Evolutionary conservation across 140 eudicot species (phyloP).

Genomic region (Anethum foeniculum): DNA sequence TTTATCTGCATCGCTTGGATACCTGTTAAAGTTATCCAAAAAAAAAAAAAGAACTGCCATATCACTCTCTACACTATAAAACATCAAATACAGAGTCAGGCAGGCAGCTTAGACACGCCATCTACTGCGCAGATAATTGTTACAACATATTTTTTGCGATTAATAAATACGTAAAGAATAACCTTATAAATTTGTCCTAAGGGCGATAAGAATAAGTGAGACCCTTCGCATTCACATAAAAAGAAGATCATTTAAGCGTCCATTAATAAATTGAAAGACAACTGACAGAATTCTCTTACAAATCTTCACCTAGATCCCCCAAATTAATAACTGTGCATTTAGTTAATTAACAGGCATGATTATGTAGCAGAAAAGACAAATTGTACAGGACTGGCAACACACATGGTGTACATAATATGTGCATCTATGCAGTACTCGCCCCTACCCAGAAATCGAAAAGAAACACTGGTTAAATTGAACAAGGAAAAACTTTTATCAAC

Average conservation of each 20-base stretch:
- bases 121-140: no score
- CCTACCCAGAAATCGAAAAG: not conserved
- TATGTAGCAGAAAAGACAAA: not conserved
- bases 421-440: not conserved
- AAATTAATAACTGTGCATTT: not conserved
- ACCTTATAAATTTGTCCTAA: no score
- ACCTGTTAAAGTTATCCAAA: conserved; percentile 30
- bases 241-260: not conserved
- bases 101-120: not conserved
- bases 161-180: no score
- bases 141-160: no score
- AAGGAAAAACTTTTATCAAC: conserved; percentile 8
- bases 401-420: not conserved
- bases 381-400: not conserved
- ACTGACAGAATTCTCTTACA: not conserved
- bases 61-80: not conserved
- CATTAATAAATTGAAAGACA: not conserved
- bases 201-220: no score
- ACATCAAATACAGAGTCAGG: not conserved
- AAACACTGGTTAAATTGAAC: not conserved
- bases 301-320: not conserved
- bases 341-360: not conserved
- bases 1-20: conserved; percentile 70
- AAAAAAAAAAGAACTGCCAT: not conserved
- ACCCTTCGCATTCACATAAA: no score